phyloP scores from a whole-genome alignment of 1,139 yeast genomes.

The Magnusiomyces tetraspermus region DNA sequence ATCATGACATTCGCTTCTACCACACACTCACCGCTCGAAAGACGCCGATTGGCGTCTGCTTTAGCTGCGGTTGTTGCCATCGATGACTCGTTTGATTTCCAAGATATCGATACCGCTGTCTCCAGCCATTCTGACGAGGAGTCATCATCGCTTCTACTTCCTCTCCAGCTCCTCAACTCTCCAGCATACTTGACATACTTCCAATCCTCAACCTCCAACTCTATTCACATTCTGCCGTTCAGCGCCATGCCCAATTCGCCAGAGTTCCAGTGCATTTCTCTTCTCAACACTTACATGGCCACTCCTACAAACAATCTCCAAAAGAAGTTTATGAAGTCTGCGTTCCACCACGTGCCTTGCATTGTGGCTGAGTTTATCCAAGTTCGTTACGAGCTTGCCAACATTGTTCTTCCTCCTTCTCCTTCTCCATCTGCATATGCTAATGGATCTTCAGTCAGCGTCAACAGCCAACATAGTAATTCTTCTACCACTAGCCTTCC shows the following conservation, averaged over 20 bases:
- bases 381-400: constrained; percentile 19
- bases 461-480: constrained; percentile 8
- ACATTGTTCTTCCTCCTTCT: constrained; percentile 20
- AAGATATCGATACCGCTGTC: background rate
- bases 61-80: constrained; percentile 1
- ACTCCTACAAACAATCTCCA: constrained; percentile 31
- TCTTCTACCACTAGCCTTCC: constrained; percentile 10
- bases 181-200: background rate
- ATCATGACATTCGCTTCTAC: constrained; percentile 38
- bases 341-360: constrained; percentile 25
- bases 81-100: background rate
- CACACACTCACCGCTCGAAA: constrained; percentile 17
- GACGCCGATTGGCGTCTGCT: background rate
- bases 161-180: background rate
- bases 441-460: constrained; percentile 4
- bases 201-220: background rate
- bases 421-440: constrained; percentile 21
- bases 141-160: background rate
- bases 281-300: constrained; percentile 31
- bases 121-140: background rate
- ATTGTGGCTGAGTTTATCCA: constrained; percentile 25
- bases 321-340: constrained; percentile 31
- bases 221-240: constrained; percentile 2
- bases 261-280: constrained; percentile 14
- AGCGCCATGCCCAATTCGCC: constrained; percentile 7